Conservation (phyloP, 78 protist genomes). For the Dictyostelium capitatum region DNA sequence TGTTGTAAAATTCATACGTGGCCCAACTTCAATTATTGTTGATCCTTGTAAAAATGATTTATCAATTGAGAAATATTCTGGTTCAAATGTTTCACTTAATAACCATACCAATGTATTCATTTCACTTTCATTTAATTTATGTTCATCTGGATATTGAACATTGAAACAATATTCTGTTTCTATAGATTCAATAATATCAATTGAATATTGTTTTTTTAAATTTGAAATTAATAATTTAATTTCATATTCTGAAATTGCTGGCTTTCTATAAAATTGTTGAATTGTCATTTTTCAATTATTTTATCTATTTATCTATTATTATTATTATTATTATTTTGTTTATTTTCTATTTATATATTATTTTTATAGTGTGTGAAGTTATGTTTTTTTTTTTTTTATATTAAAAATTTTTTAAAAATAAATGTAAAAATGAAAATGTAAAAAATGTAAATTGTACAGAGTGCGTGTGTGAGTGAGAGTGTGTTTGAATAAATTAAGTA, state of each 20-base stretch:
- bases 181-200: slow-evolving; percentile 21
- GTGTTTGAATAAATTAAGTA: no score
- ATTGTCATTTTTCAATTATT: slow-evolving; percentile 26
- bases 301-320: no score
- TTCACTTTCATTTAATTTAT: slow-evolving; percentile 1
- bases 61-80: slow-evolving; percentile 34
- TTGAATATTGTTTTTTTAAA: not conserved
- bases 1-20: slow-evolving; percentile 90
- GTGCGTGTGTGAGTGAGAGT: no score
- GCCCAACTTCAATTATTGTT: slow-evolving; percentile 85
- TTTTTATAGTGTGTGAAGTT: no score
- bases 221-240: not conserved
- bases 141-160: slow-evolving; percentile 24
- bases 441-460: no score
- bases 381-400: no score
- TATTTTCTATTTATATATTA: no score
- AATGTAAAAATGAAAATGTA: no score
- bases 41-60: slow-evolving; percentile 7
- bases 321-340: no score
- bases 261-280: slow-evolving; percentile 76
- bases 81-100: slow-evolving; percentile 84
- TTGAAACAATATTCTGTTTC: slow-evolving; percentile 81
- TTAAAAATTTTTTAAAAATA: no score
- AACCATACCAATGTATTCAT: slow-evolving; percentile 55
- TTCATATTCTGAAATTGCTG: slow-evolving; percentile 71